phyloP scores from a whole-genome alignment of 306 rosid species.

The Pyrus pyrifolia region DNA sequence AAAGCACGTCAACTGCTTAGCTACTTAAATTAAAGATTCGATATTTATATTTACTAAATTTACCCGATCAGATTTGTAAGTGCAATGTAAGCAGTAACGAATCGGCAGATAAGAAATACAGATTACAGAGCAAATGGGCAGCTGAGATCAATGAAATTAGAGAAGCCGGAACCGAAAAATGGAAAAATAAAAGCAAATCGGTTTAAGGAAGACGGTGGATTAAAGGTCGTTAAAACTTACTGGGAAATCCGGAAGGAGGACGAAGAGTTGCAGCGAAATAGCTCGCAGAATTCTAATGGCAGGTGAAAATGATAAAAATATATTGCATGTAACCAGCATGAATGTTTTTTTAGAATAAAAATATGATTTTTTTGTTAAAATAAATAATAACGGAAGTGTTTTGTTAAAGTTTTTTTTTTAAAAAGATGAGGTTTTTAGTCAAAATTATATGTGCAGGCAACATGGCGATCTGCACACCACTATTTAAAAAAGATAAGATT shows the following conservation, averaged over 20 bases:
- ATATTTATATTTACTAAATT: neutral
- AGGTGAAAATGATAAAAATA: no score
- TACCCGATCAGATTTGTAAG: neutral
- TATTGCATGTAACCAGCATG: rapidly evolving
- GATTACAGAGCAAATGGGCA: neutral
- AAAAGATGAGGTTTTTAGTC: no score
- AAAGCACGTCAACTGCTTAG: neutral
- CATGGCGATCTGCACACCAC: no score
- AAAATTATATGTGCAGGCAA: no score
- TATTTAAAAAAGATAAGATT: no score
- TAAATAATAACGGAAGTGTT: rapidly evolving
- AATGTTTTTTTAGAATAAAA: no score
- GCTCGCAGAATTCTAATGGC: neutral
- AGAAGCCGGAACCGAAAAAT: neutral
- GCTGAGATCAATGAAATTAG: neutral
- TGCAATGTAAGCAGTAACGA: neutral
- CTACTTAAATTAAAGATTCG: neutral
- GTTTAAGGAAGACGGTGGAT: neutral
- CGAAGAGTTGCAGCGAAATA: neutral
- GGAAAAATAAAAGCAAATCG: neutral
- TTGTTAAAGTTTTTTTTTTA: rapidly evolving
- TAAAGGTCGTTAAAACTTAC: neutral
- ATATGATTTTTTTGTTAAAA: no score
- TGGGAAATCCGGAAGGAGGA: neutral
- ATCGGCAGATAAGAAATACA: neutral